Evolutionary conservation across 441 rosid species (phyloP).

Genomic region (Populus hybrid): DNA sequence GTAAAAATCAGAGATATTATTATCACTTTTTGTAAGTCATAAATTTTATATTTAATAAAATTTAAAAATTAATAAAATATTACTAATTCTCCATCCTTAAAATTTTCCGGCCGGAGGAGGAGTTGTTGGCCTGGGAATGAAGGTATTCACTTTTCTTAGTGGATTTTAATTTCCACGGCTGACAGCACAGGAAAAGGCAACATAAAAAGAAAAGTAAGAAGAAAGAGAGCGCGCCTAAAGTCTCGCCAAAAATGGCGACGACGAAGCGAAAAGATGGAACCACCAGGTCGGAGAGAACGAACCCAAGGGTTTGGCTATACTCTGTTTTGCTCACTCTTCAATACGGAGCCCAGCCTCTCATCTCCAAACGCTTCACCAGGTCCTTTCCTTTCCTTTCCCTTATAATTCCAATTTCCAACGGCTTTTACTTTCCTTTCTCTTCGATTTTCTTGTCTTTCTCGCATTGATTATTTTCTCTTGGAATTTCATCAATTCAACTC

Average conservation of each 20-base stretch:
- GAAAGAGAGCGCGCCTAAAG: not conserved
- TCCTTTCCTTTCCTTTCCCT: slow-evolving; percentile 14
- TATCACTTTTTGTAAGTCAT: no score
- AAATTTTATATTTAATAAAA: no score
- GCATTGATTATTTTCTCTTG: not conserved
- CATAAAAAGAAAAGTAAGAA: not conserved
- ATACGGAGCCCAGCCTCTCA: slow-evolving; percentile 93
- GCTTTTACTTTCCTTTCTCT: not conserved
- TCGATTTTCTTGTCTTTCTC: not conserved
- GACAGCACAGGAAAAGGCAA: not conserved
- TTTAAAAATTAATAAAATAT: no score
- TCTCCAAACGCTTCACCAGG: slow-evolving; percentile 91
- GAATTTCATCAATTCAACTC: no score
- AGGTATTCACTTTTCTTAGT: no score
- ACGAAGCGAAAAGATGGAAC: not conserved
- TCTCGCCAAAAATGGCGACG: not conserved
- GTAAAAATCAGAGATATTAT: no score
- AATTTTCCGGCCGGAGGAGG: no score
- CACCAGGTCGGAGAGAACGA: slow-evolving; percentile 23
- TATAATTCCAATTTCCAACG: not conserved
- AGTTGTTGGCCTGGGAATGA: no score
- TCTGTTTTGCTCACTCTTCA: slow-evolving; percentile 78
- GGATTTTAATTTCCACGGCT: not conserved
- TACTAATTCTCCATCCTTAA: no score
- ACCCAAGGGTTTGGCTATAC: slow-evolving; percentile 50